These are phyloP conservation scores for Collybiopsis confluens DNA, from an alignment of 768 basidiomycete species.

Conservation along the genomic window DNA sequence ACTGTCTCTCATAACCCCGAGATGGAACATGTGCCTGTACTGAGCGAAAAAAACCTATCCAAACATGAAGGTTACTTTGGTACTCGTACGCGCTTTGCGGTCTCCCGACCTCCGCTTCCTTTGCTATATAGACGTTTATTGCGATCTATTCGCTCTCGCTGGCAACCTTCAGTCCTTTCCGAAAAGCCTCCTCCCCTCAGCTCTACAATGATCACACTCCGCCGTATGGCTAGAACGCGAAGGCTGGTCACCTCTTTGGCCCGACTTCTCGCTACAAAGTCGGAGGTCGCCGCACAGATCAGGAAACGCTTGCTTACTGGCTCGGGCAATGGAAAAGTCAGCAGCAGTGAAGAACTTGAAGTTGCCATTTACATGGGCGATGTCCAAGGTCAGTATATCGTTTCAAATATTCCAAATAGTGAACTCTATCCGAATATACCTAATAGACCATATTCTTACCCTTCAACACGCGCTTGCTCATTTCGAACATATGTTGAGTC, in stretches of 20 bases:
- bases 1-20: background rate
- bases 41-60: slow-evolving; percentile 2
- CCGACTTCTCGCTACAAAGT: slow-evolving; percentile 74
- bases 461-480: slow-evolving; percentile 81
- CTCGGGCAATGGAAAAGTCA: slow-evolving; percentile 26
- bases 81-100: slow-evolving; percentile 7
- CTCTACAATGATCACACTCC: slow-evolving; percentile 46
- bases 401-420: background rate
- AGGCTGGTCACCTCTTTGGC: slow-evolving; percentile 75
- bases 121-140: slow-evolving; percentile 32
- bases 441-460: slow-evolving; percentile 81
- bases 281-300: slow-evolving; percentile 76
- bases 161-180: background rate
- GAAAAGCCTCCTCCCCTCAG: background rate
- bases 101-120: slow-evolving; percentile 27
- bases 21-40: slow-evolving; percentile 2
- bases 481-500: slow-evolving; percentile 84
- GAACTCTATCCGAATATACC: background rate
- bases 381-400: slow-evolving; percentile 64
- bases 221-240: slow-evolving; percentile 76
- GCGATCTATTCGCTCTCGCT: slow-evolving; percentile 24
- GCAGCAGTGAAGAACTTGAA: slow-evolving; percentile 53
- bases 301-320: slow-evolving; percentile 63
- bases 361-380: slow-evolving; percentile 88
- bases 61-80: background rate